Conservation (phyloP, 2,329 filamentous ascomycete genomes). For the Colletotrichum tropicale region DNA sequence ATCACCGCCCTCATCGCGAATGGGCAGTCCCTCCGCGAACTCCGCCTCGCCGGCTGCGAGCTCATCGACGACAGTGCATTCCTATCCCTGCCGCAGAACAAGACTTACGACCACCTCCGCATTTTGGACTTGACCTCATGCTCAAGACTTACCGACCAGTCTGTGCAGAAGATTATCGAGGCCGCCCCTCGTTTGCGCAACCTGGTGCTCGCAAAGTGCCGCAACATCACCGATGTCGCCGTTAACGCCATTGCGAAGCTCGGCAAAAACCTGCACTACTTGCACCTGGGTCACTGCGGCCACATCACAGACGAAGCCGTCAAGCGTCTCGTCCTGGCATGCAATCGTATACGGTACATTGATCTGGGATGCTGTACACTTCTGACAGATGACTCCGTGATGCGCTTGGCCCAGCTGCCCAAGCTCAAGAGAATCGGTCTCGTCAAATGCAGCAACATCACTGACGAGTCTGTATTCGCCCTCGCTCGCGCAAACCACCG, state of each 20-base stretch:
- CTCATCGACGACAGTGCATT: conserved; percentile 90
- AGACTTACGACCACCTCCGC: conserved; percentile 83
- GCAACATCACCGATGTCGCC: conserved; percentile 87
- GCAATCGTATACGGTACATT: conserved; percentile 96
- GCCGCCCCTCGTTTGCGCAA: conserved; percentile 89
- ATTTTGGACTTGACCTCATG: conserved; percentile 95
- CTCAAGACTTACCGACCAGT: conserved; percentile 80
- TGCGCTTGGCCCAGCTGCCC: conserved; percentile 81
- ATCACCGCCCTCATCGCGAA: conserved; percentile 81
- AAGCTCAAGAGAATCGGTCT: conserved; percentile 94
- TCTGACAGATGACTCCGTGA: conserved; percentile 87
- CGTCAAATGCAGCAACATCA: conserved; percentile 92
- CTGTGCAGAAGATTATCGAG: conserved; percentile 86
- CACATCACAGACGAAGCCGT: conserved; percentile 92
- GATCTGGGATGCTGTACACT: conserved; percentile 94
- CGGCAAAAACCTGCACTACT: conserved; percentile 95
- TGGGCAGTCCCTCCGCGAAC: conserved; percentile 84
- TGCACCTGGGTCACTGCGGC: conserved; percentile 92
- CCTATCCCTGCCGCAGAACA: conserved; percentile 71
- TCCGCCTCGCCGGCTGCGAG: conserved; percentile 85
- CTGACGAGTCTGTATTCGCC: conserved; percentile 85
- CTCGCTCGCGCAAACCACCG: conserved; percentile 74
- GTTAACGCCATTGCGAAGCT: conserved; percentile 87
- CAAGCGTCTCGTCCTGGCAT: conserved; percentile 79
- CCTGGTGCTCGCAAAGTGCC: conserved; percentile 92